Evolutionary conservation across 164 flowering plant genomes (phyloP).

Genomic region (Saururus chinensis): DNA sequence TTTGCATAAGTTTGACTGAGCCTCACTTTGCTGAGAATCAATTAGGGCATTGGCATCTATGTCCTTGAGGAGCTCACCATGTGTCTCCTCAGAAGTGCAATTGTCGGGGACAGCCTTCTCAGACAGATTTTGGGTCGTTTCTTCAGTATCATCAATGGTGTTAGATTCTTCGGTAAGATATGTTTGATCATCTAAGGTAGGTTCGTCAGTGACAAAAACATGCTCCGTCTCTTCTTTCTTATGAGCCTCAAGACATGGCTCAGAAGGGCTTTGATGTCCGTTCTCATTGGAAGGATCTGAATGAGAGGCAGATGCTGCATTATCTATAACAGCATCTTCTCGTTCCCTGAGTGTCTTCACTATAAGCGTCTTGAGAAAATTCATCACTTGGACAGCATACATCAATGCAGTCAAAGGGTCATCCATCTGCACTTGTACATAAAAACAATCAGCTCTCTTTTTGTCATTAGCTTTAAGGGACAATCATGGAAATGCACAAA

Average conservation of each 20-base stretch:
- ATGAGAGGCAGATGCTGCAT: conserved; percentile 18
- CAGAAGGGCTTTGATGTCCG: conserved; percentile 40
- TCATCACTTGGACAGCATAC: conserved; percentile 92
- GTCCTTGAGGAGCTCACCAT: neutral
- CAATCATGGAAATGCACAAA: neutral
- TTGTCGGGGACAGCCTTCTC: conserved; percentile 13
- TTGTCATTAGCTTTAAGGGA: neutral
- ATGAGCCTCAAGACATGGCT: conserved; percentile 16
- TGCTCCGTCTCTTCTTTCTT: conserved; percentile 28
- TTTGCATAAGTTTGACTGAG: conserved; percentile 9
- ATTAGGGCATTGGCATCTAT: conserved; percentile 2
- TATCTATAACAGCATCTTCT: conserved; percentile 34
- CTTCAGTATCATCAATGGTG: conserved; percentile 8
- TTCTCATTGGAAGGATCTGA: conserved; percentile 47
- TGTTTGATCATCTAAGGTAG: conserved; percentile 18
- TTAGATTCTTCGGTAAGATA: conserved; percentile 12
- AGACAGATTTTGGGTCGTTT: conserved; percentile 8
- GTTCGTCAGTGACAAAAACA: conserved; percentile 3
- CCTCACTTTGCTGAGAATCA: conserved; percentile 3
- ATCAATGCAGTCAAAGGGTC: conserved; percentile 83
- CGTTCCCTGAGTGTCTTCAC: conserved; percentile 45
- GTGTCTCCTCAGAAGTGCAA: conserved; percentile 15
- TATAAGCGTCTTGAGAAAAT: conserved; percentile 67
- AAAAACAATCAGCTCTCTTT: neutral
- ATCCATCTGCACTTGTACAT: conserved; percentile 55